Evolutionary conservation across 805 yeast species (phyloP).

Genomic region (Candida xiaguanensis): DNA sequence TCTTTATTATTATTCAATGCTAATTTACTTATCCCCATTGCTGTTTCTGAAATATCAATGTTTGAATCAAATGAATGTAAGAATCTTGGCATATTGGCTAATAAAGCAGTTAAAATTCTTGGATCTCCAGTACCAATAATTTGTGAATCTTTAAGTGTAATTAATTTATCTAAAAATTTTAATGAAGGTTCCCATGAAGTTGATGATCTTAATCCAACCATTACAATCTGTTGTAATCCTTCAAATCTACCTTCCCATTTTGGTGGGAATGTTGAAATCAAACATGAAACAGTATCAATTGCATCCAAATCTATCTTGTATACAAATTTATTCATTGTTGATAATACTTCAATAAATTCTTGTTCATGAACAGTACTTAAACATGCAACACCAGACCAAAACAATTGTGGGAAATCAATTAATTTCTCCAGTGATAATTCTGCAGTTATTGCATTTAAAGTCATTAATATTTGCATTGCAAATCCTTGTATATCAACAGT

Average conservation of each 20-base stretch:
- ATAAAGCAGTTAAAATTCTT: constrained; percentile 65
- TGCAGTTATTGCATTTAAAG: constrained; percentile 86
- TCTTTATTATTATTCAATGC: constrained; percentile 55
- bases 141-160: constrained; percentile 63
- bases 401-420: constrained; percentile 85
- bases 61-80: constrained; percentile 67
- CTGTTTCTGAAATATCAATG: constrained; percentile 47
- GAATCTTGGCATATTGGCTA: constrained; percentile 81
- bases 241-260: constrained; percentile 94
- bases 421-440: constrained; percentile 75
- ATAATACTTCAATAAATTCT: constrained; percentile 84
- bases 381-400: constrained; percentile 95
- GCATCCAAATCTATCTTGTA: constrained; percentile 84
- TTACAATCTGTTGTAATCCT: constrained; percentile 75
- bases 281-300: constrained; percentile 77
- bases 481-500: constrained; percentile 91
- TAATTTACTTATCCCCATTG: constrained; percentile 47
- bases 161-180: constrained; percentile 68
- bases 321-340: constrained; percentile 76
- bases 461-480: constrained; percentile 95
- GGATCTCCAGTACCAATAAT: constrained; percentile 71
- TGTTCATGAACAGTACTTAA: constrained; percentile 86
- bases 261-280: constrained; percentile 84
- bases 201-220: constrained; percentile 81
- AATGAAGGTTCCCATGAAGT: constrained; percentile 76